phyloP scores from a whole-genome alignment of 2,329 filamentous ascomycete genomes.

The Aspergillus sp. region DNA sequence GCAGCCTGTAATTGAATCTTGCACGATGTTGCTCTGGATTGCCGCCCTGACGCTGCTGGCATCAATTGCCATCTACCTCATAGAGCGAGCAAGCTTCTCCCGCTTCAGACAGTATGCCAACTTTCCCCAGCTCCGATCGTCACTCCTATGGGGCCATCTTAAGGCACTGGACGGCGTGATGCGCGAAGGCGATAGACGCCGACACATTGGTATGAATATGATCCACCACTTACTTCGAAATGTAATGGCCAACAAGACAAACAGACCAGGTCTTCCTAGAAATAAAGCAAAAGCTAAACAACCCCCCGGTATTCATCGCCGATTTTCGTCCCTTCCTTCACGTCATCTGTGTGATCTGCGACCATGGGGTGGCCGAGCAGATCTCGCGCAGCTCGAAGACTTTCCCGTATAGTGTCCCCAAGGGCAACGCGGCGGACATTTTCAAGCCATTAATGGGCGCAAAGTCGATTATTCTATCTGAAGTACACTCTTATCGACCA shows the following conservation, averaged over 20 bases:
- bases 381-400: conserved; percentile 10
- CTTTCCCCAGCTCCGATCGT: neutral
- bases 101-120: neutral
- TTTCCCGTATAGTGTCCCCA: conserved; percentile 19
- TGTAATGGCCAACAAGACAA: neutral
- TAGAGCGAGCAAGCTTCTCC: neutral
- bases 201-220: neutral
- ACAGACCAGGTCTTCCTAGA: neutral
- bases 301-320: neutral
- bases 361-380: conserved; percentile 21
- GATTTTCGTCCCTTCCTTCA: conserved; percentile 14
- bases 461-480: too few relatives aligned
- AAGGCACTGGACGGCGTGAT: neutral
- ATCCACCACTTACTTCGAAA: too few relatives aligned
- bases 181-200: neutral
- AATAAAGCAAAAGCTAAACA: neutral
- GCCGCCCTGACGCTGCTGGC: too few relatives aligned
- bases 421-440: conserved; percentile 3
- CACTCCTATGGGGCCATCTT: neutral
- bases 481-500: too few relatives aligned
- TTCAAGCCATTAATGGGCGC: conserved; percentile 10
- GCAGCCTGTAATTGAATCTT: too few relatives aligned
- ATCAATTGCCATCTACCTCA: too few relatives aligned
- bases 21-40: too few relatives aligned
- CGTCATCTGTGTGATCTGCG: conserved; percentile 12